Percentiles rank a stretch among this genome's conserved stretches.
These are phyloP conservation scores for Porodaedalea pini DNA, from an alignment of 1,284 basidiomycete genomes.

Conservation along the genomic window DNA sequence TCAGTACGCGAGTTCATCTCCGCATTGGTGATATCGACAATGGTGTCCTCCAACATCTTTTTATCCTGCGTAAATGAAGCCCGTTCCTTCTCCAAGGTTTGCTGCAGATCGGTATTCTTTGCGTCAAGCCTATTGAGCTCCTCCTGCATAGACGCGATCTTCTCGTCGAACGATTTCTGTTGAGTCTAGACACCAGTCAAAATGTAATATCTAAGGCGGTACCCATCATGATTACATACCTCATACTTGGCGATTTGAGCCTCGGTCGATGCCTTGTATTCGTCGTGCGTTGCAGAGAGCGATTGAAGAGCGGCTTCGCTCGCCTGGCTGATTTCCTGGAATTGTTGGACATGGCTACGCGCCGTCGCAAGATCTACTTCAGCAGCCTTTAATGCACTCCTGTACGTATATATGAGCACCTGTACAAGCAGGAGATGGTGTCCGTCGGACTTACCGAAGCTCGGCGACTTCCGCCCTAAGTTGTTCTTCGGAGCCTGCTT, in stretches of 20 bases:
- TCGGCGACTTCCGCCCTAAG: conserved; percentile 84
- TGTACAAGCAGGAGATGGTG: background rate
- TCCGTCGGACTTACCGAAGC: conserved; percentile 52
- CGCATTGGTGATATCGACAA: conserved; percentile 69
- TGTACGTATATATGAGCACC: conserved; percentile 30
- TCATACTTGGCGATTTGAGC: conserved; percentile 61
- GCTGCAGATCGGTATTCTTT: conserved; percentile 58
- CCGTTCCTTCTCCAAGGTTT: conserved; percentile 62
- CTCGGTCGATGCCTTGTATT: conserved; percentile 71
- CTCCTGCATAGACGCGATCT: conserved; percentile 50
- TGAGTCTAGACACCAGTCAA: conserved; percentile 52
- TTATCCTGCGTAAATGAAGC: conserved; percentile 73
- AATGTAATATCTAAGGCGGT: conserved; percentile 3
- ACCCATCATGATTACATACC: conserved; percentile 39
- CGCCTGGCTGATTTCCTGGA: conserved; percentile 78
- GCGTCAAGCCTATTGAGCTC: conserved; percentile 52
- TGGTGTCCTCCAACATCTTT: conserved; percentile 72
- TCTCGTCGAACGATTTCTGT: conserved; percentile 59
- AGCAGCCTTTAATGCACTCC: conserved; percentile 68
- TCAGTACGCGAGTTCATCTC: conserved; percentile 65
- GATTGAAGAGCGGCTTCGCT: conserved; percentile 74
- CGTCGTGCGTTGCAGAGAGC: conserved; percentile 71
- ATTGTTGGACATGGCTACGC: conserved; percentile 73
- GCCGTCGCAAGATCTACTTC: conserved; percentile 73
- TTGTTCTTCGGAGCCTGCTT: conserved; percentile 67